phyloP scores from a whole-genome alignment of 2,329 filamentous ascomycete genomes.

The Amauroascus verrucosus region DNA sequence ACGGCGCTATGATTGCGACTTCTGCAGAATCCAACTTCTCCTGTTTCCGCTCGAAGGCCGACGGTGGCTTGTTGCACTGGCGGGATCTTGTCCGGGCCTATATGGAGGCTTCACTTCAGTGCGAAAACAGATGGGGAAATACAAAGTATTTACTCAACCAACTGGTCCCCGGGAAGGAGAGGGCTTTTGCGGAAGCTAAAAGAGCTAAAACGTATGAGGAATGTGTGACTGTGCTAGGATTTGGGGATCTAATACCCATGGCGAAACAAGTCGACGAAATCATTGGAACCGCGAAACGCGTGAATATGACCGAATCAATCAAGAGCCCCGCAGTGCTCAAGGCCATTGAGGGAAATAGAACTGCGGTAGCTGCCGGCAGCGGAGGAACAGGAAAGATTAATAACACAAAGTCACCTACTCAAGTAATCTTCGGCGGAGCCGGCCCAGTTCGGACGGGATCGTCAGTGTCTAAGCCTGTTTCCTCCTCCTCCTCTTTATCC shows the following conservation, averaged over 20 bases:
- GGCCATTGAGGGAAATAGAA: constrained; percentile 14
- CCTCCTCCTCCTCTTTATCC: not conserved
- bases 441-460: not conserved
- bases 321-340: constrained; percentile 12
- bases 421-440: not conserved
- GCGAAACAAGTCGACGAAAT: constrained; percentile 57
- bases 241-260: constrained; percentile 52
- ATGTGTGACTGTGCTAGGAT: constrained; percentile 54
- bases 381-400: not conserved
- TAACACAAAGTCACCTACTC: not conserved
- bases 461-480: not conserved
- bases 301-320: not conserved
- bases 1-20: constrained; percentile 95
- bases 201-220: constrained; percentile 61
- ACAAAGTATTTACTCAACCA: constrained; percentile 85
- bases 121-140: constrained; percentile 81
- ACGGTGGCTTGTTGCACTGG: constrained; percentile 67
- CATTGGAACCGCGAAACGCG: constrained; percentile 34
- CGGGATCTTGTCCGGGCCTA: constrained; percentile 67
- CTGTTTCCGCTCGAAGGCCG: constrained; percentile 60
- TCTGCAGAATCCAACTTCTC: constrained; percentile 84
- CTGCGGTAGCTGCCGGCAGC: constrained; percentile 12
- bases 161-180: constrained; percentile 70
- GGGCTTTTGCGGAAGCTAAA: constrained; percentile 52
- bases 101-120: constrained; percentile 58